These are phyloP conservation scores for Scheffersomyces amazonensis DNA, from an alignment of 805 yeast genomes.

Conservation along the genomic window DNA sequence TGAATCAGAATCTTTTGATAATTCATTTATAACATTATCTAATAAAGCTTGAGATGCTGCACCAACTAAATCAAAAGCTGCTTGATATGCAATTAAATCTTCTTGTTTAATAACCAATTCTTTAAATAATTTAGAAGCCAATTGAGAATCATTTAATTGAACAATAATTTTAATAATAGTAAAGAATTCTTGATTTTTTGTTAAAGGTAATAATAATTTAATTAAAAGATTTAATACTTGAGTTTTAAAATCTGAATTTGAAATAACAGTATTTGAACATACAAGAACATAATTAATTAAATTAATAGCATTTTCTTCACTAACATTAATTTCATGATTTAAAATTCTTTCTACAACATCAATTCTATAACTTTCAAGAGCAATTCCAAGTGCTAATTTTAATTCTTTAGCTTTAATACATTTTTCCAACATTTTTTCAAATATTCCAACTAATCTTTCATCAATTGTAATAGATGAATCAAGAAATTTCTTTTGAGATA, in stretches of 20 bases:
- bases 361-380: conserved; percentile 82
- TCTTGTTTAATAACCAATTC: conserved; percentile 52
- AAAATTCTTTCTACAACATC: conserved; percentile 72
- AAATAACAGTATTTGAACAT: conserved; percentile 65
- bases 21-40: conserved; percentile 47
- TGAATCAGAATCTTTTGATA: conserved; percentile 30
- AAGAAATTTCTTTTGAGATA: conserved; percentile 47
- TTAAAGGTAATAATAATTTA: conserved; percentile 51
- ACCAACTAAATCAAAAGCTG: conserved; percentile 90
- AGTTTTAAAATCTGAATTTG: conserved; percentile 63
- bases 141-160: conserved; percentile 72
- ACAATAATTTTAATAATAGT: conserved; percentile 83
- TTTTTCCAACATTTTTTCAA: conserved; percentile 82
- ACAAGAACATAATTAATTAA: conserved; percentile 73
- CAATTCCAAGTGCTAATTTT: conserved; percentile 83
- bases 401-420: conserved; percentile 71
- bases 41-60: conserved; percentile 89
- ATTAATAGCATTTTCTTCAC: conserved; percentile 52
- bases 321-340: conserved; percentile 27
- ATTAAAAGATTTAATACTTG: conserved; percentile 63
- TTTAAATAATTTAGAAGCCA: conserved; percentile 69
- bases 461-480: conserved; percentile 43
- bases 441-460: conserved; percentile 61
- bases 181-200: conserved; percentile 69
- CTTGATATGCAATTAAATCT: conserved; percentile 74